Percentiles rank a stretch among this genome's conserved stretches.
Evolutionary conservation across 306 rosid species (phyloP).

Genomic region (Malus orientalis): DNA sequence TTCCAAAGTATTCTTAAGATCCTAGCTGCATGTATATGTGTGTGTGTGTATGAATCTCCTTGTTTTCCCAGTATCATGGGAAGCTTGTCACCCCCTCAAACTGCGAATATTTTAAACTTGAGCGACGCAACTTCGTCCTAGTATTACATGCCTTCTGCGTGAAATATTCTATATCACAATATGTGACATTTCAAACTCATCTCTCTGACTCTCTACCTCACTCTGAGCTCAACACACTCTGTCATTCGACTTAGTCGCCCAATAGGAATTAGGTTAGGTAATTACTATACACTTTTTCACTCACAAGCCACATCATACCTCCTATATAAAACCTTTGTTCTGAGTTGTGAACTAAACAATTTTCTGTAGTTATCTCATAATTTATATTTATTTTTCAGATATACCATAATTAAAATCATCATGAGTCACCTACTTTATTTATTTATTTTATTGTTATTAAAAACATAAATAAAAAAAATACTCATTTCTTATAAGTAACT

Average conservation of each 20-base stretch:
- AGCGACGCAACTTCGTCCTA: background rate
- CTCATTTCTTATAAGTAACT: too few relatives aligned
- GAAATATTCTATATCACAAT: background rate
- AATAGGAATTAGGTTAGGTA: background rate
- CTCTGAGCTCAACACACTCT: background rate
- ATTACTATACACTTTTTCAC: too few relatives aligned
- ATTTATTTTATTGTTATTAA: too few relatives aligned
- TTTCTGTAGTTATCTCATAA: background rate
- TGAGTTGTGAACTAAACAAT: background rate
- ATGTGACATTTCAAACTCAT: background rate
- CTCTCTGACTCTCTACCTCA: background rate
- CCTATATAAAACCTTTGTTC: background rate
- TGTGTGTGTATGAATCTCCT: background rate
- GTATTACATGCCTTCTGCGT: constrained; percentile 6
- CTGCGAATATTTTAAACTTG: constrained; percentile 6
- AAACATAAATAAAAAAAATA: too few relatives aligned
- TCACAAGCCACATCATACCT: background rate
- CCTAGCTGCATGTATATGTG: too few relatives aligned
- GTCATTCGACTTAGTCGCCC: background rate
- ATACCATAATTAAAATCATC: too few relatives aligned
- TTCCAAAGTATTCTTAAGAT: too few relatives aligned
- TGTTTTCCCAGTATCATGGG: background rate
- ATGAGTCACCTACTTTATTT: too few relatives aligned
- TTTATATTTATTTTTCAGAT: too few relatives aligned
- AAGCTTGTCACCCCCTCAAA: background rate